Percentiles rank a stretch among this genome's conserved stretches.
Evolutionary conservation across 2,329 filamentous ascomycete species (phyloP).

Genomic region (Pseudogymnoascus destructans): DNA sequence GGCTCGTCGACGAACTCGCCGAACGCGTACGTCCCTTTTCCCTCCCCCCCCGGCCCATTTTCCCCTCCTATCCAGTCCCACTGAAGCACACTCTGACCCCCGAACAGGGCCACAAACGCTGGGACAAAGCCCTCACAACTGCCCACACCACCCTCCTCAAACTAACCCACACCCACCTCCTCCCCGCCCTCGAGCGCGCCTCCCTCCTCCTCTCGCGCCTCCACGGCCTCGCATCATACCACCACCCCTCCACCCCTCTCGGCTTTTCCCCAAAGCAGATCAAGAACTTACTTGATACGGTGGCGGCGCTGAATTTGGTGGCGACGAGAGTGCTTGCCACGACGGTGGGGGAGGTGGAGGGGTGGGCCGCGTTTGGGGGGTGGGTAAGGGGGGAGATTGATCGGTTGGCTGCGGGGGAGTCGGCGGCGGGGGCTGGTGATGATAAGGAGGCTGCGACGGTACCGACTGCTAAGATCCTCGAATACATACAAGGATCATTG

Average conservation of each 20-base stretch:
- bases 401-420: slow-evolving; percentile 51
- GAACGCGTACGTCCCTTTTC: slow-evolving; percentile 48
- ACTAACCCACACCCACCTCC: slow-evolving; percentile 73
- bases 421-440: slow-evolving; percentile 49
- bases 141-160: slow-evolving; percentile 67
- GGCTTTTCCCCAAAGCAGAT: slow-evolving; percentile 54
- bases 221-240: slow-evolving; percentile 69
- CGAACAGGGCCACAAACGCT: slow-evolving; percentile 71
- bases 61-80: slow-evolving; percentile 11
- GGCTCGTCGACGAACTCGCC: slow-evolving; percentile 71
- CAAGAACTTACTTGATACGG: slow-evolving; percentile 52
- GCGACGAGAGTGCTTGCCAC: slow-evolving; percentile 59
- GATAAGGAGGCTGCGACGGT: slow-evolving; percentile 61
- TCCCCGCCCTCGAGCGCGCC: slow-evolving; percentile 77
- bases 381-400: slow-evolving; percentile 83
- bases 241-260: slow-evolving; percentile 46
- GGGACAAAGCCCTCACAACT: slow-evolving; percentile 75
- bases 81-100: slow-evolving; percentile 10
- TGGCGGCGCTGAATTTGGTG: slow-evolving; percentile 63
- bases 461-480: slow-evolving; percentile 58
- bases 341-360: slow-evolving; percentile 61
- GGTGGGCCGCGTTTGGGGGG: slow-evolving; percentile 65
- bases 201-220: slow-evolving; percentile 71
- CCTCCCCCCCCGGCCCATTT: background rate
- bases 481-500: slow-evolving; percentile 64